Conservation (phyloP, 306 rosid species). For the Herpetospermum pedunculosum region DNA sequence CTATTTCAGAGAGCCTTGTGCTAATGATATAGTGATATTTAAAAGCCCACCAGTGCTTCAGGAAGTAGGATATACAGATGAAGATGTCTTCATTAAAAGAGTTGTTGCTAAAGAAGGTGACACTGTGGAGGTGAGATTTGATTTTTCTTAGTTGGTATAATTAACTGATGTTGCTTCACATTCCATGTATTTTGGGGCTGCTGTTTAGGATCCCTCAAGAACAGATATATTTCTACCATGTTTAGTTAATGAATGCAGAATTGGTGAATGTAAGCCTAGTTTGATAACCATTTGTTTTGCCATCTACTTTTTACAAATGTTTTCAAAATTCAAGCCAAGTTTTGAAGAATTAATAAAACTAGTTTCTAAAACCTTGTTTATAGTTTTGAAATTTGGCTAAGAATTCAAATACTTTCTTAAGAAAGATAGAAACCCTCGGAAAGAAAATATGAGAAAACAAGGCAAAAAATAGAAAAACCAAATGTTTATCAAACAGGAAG, state of each 20-base stretch:
- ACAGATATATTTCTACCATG: not conserved
- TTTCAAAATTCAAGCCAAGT: no score
- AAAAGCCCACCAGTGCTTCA: constrained; percentile 96
- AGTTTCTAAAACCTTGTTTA: no score
- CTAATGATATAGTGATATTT: constrained; percentile 83
- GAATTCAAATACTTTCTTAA: no score
- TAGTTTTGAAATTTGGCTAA: no score
- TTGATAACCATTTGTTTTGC: no score
- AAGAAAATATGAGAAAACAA: no score
- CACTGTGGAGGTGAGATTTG: constrained; percentile 59
- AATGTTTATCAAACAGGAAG: no score
- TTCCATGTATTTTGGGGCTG: not conserved
- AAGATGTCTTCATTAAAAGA: constrained; percentile 90
- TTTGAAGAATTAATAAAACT: no score
- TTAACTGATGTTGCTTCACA: not conserved
- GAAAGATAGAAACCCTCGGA: no score
- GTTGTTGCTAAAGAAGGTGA: constrained; percentile 90
- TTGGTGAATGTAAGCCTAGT: no score
- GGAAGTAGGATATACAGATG: constrained; percentile 82
- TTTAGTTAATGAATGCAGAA: not conserved
- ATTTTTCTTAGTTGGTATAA: constrained; percentile 3
- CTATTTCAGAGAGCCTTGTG: constrained; percentile 88
- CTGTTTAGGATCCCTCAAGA: not conserved
- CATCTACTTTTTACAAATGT: no score
- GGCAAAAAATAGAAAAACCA: no score